Conservation (phyloP, 2,329 filamentous ascomycete genomes). For the Setomelanomma holmii region DNA sequence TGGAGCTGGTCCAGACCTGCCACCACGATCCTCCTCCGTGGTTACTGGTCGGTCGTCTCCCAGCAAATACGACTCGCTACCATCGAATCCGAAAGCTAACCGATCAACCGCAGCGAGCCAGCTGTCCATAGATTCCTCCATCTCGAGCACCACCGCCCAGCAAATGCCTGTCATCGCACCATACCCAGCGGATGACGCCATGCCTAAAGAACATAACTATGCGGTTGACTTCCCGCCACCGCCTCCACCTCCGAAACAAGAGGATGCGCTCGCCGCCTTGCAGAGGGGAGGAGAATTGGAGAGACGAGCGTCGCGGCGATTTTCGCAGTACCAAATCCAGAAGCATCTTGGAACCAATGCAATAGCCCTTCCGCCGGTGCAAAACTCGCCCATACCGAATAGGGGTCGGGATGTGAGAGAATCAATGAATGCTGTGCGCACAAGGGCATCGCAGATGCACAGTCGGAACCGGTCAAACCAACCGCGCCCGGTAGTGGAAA, state of each 20-base stretch:
- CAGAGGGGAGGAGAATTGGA: slow-evolving; percentile 93
- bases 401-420: slow-evolving; percentile 83
- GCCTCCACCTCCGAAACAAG: slow-evolving; percentile 80
- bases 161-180: slow-evolving; percentile 77
- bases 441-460: slow-evolving; percentile 63
- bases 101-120: slow-evolving; percentile 43
- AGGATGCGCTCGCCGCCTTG: slow-evolving; percentile 88
- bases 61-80: slow-evolving; percentile 50
- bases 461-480: slow-evolving; percentile 58
- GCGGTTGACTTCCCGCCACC: slow-evolving; percentile 72
- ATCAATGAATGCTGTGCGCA: slow-evolving; percentile 76
- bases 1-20: slow-evolving; percentile 50
- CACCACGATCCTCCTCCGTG: slow-evolving; percentile 57
- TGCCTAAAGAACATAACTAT: slow-evolving; percentile 53
- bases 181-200: slow-evolving; percentile 68
- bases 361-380: slow-evolving; percentile 79
- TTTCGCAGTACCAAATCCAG: slow-evolving; percentile 95
- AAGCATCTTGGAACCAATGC: slow-evolving; percentile 90
- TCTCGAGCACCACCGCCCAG: slow-evolving; percentile 79
- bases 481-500: slow-evolving; percentile 61
- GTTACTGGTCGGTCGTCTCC: slow-evolving; percentile 53
- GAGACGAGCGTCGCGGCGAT: slow-evolving; percentile 87
- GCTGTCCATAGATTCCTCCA: slow-evolving; percentile 59
- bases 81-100: slow-evolving; percentile 41
- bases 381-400: slow-evolving; percentile 84